Base-by-base conservation (phyloP, 192 early-diverging fungal species). In the Coemansia sp. region DNA sequence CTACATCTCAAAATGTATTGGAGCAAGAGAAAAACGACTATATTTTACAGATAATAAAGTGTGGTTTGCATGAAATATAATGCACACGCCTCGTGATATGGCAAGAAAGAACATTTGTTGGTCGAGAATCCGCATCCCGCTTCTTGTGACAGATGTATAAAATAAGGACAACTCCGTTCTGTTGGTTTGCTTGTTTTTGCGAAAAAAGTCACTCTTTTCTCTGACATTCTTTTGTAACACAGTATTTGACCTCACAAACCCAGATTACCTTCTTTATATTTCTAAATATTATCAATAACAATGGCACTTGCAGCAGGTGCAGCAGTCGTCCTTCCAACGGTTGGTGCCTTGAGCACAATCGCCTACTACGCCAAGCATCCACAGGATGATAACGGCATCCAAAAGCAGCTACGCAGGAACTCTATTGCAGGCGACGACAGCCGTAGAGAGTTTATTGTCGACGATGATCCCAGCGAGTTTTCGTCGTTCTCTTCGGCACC, bases 271-370 rank as follows among this genome's bases (percentile, higher is more conserved):
- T n/a, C n/a, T n/a, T n/a, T n/a, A 13, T 18, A 20, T 18, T 35
- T 58, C 7, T 34, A 59, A 61, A 52, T 31, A 29, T 43, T 9
- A 51, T 21, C 31, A 49, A 58, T 23, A 55, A n/a, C 35, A 30
- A 80, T 80, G 78, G 78, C 78, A 30, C 71, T 80, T 66, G 78
- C 78, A 68, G 78, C 78, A 21, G 78, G 72, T 12, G 78, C 78
- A 64, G 78, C 78, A 56, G 69, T 80, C 9, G 74, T 72, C n/a
- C 53, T 75, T 15, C 78, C 78, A 23, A 69, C 78, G 21, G 23
- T 80, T 46, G 48, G 68, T 21, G 78, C 78, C 0, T 33, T 80
- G 31, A 58, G 78, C 69, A 65, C 72, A 23, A 67, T 80, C 45
- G 78, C 72, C 25, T 80, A 75, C 48, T 72, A 75, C 31, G 57